These are phyloP conservation scores for Rhodamnia rubescens DNA, from an alignment of 345 rosid species.

Conservation along the genomic window DNA sequence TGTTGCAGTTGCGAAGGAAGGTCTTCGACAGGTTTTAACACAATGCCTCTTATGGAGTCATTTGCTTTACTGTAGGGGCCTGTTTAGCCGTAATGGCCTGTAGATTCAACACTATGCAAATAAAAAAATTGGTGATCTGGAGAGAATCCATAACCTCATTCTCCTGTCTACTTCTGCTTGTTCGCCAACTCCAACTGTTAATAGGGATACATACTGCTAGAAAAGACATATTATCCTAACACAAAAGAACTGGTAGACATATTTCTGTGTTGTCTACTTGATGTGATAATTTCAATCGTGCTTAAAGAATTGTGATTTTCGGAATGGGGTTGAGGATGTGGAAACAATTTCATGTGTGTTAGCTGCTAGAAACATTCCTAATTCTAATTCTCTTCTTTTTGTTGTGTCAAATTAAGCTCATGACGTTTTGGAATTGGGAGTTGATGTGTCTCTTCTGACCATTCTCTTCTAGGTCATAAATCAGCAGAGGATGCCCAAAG, in stretches of 20 bases:
- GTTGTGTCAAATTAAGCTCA: background rate
- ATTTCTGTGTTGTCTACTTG: background rate
- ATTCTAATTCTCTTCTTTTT: background rate
- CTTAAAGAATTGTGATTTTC: background rate
- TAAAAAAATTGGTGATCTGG: background rate
- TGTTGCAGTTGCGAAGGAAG: conserved; percentile 98
- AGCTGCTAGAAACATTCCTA: background rate
- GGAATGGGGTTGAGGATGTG: background rate
- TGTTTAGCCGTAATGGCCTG: background rate
- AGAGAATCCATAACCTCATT: background rate
- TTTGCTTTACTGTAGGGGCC: background rate
- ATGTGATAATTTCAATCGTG: background rate
- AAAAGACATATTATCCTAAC: background rate
- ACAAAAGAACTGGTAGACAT: background rate
- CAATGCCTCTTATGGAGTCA: background rate
- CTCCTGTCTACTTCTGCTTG: background rate
- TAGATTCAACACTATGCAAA: background rate
- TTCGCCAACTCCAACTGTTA: background rate
- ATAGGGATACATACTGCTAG: background rate
- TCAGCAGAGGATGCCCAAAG: conserved; percentile 99
- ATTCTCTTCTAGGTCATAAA: conserved; percentile 54
- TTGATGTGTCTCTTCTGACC: background rate
- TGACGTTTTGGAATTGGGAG: background rate
- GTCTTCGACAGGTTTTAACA: conserved; percentile 76
- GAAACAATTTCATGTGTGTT: background rate